Evolutionary conservation across 2,329 filamentous ascomycete genomes (phyloP).

Genomic region (Davidsoniella virescens): DNA sequence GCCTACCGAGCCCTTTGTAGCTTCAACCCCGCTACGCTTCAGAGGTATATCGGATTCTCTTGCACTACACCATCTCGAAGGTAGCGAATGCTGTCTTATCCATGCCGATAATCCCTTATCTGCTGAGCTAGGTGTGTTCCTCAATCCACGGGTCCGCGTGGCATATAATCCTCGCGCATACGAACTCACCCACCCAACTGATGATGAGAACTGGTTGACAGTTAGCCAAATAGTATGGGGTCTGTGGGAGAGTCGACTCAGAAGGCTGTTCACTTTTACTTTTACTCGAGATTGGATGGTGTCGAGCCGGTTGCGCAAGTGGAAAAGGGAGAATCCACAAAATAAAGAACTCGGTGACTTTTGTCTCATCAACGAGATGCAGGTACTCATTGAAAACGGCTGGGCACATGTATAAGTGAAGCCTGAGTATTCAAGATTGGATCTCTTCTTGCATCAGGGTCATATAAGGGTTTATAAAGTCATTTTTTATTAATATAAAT

Average conservation of each 20-base stretch:
- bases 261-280: constrained; percentile 25
- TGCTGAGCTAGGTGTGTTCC: constrained; percentile 37
- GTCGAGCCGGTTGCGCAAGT: constrained; percentile 23
- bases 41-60: constrained; percentile 48
- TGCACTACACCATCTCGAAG: constrained; percentile 48
- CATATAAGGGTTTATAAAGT: no score
- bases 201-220: constrained; percentile 29
- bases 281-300: constrained; percentile 20
- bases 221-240: constrained; percentile 32
- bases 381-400: constrained; percentile 38
- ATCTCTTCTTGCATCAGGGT: no score
- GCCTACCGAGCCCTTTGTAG: constrained; percentile 39
- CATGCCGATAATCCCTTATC: constrained; percentile 53
- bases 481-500: no score
- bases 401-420: constrained; percentile 36
- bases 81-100: constrained; percentile 64
- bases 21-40: constrained; percentile 33
- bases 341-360: constrained; percentile 29
- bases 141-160: constrained; percentile 55
- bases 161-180: constrained; percentile 43
- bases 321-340: constrained; percentile 22
- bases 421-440: no score
- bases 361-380: constrained; percentile 46
- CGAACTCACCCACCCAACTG: constrained; percentile 26
- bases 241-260: constrained; percentile 41